Percentiles rank a stretch among this genome's conserved stretches.
phyloP scores from a whole-genome alignment of 306 rosid species.

The Prunus davidiana region DNA sequence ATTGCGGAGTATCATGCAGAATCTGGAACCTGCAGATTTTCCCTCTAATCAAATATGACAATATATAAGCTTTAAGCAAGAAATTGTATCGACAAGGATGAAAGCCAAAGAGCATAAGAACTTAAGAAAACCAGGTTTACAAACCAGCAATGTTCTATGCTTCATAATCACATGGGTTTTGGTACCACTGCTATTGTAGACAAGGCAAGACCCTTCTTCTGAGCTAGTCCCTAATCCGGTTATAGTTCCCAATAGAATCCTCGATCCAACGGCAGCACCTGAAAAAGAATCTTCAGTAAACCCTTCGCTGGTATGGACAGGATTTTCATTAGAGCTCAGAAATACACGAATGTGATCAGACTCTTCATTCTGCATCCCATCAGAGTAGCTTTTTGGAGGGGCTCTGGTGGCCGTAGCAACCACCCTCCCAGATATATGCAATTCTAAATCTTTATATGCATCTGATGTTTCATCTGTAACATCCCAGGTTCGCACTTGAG shows the following conservation, averaged over 20 bases:
- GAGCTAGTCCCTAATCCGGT: slow-evolving; percentile 76
- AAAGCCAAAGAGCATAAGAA: slow-evolving; percentile 7
- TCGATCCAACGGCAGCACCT: slow-evolving; percentile 37
- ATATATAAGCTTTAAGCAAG: background rate
- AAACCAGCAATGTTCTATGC: slow-evolving; percentile 86
- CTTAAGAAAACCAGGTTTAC: slow-evolving; percentile 32
- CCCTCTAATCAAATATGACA: background rate
- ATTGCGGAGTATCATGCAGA: background rate
- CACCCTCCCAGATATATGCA: slow-evolving; percentile 75
- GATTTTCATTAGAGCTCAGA: slow-evolving; percentile 47
- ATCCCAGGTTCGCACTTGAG: slow-evolving; percentile 24
- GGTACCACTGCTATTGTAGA: slow-evolving; percentile 59
- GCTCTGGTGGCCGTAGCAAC: slow-evolving; percentile 73
- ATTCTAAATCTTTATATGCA: slow-evolving; percentile 70
- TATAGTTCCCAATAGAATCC: slow-evolving; percentile 74
- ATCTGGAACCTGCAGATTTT: background rate
- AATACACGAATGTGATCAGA: slow-evolving; percentile 68
- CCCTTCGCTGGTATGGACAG: slow-evolving; percentile 25
- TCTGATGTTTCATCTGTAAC: slow-evolving; percentile 40
- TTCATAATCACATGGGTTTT: slow-evolving; percentile 86
- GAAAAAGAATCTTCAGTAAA: slow-evolving; percentile 29
- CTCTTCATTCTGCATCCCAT: slow-evolving; percentile 38
- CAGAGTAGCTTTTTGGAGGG: slow-evolving; percentile 48
- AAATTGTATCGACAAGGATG: background rate
- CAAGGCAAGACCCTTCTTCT: slow-evolving; percentile 83